phyloP scores from a whole-genome alignment of 2,329 filamentous ascomycete genomes.

The Colletotrichum endophyticum region DNA sequence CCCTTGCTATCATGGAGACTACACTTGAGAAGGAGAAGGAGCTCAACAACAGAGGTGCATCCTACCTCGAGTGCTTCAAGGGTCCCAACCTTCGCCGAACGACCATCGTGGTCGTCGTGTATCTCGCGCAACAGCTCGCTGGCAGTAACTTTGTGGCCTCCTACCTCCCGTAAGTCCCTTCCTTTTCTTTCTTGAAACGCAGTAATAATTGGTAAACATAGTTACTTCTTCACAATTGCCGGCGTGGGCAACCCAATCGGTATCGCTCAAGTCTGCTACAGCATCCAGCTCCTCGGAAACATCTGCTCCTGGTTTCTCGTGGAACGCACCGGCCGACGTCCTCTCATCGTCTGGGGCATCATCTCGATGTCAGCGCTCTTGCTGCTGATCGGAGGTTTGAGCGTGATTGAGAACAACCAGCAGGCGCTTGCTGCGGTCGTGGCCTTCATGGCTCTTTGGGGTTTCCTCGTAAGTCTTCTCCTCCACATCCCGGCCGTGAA shows the following conservation, averaged over 20 bases:
- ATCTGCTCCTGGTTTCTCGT: conserved; percentile 42
- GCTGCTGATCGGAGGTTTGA: conserved; percentile 37
- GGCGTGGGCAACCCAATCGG: conserved; percentile 38
- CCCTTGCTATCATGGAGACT: conserved; percentile 28
- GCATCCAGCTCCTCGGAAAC: conserved; percentile 44
- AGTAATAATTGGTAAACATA: conserved; percentile 39
- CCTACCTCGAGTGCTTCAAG: conserved; percentile 55
- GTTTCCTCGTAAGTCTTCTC: neutral
- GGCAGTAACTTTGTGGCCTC: conserved; percentile 49
- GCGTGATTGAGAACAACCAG: conserved; percentile 13
- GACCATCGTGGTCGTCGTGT: conserved; percentile 63
- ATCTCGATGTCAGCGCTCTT: neutral
- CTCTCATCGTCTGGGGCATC: conserved; percentile 38
- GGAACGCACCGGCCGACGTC: conserved; percentile 39
- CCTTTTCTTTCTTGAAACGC: neutral
- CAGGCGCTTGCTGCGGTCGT: neutral
- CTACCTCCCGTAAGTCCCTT: conserved; percentile 25
- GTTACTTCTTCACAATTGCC: conserved; percentile 44
- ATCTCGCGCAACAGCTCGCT: conserved; percentile 67
- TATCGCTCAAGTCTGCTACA: conserved; percentile 45
- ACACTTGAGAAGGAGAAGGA: conserved; percentile 35
- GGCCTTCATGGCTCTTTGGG: conserved; percentile 7
- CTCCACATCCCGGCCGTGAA: conserved; percentile 64
- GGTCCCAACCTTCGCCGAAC: conserved; percentile 56
- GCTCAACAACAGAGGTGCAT: conserved; percentile 37